Base-by-base conservation (phyloP, 2,329 filamentous ascomycete species). In the Ascosphaera aggregata region DNA sequence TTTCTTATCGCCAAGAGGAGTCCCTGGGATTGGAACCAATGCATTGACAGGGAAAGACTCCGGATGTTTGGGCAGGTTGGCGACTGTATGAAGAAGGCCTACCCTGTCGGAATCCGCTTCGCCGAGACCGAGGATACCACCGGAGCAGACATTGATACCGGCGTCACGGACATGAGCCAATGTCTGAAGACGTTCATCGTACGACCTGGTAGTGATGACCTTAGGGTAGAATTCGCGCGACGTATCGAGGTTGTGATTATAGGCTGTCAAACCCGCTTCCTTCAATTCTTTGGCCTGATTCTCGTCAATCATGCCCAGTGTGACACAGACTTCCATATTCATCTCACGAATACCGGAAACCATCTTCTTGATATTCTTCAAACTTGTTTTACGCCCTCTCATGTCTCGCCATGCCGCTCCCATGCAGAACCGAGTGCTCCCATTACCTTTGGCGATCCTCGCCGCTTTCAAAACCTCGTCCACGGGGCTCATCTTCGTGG, bases 191-290 rank as follows among this genome's bases (percentile, higher is more conserved):
- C 84, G 73, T 62, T 93, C 84, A 50, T 93, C 84, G 57, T 92
- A 93, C 5, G 71, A 75, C 30, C 84, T 67, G 0, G 84, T 92
- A 1, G 80, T 79, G 56, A 93, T 92, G 49, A 93, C 69, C 31
- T 67, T 75, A 0, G 84, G 81, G 52, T 93, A 92, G 57, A 82
- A 82, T 60, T 92, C 84, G 47, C 84, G 70, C 41, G 76, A 82
- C 1, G 84, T 93, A 59, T 93, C 84, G 46, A 93, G 67, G 54
- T 93, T 93, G 65, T 93, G 84, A 60, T 93, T 93, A 59, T 93
- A 92, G 0, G 84, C 84, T 13, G 84, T 92, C 49, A 93, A 59
- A 0, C 84, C 84, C 0, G 82, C 84, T 2, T 73, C 72, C 53
- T 82, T 84, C 46, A 93, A 67, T 60, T 89, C 79, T 51, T 70